Evolutionary conservation across 148 eudicot genomes (phyloP), one percentile per base, ranked within the genome.

Genomic region (Dianthus caryophyllus): DNA sequence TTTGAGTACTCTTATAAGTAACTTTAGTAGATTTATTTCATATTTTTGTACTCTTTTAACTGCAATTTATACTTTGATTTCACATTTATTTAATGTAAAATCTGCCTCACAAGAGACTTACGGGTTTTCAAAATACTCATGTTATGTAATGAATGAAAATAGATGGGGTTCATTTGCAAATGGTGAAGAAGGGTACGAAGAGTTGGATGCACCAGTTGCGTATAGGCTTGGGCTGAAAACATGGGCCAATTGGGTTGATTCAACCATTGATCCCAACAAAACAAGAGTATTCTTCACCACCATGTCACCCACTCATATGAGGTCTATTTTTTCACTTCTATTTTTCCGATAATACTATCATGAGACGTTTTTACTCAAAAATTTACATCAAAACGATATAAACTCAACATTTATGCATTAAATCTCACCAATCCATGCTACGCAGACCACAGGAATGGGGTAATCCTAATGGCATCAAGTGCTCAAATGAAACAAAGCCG

Each of bases 221-320:
- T 94, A 94, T 71, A 88, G 80, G 64, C 46, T 94, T 33, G 92
- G 76, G 52, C 71, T 94, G 58, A 94, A 84, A 79, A 90, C 99
- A 43, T 94, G 99, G 98, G 99, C 99, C 14, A 94, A 94, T 66
- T 94, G 99, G 98, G 75, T 90, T 69, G 99, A 90, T 81, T 86
- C 99, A 13, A 86, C 83, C 20, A 68, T 94, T 27, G 58, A 94
- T 76, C 78, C 83, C 27, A 90, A 79, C 73, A 77, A 61, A 66
- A 88, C 97, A 18, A 72, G 86, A 14, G 93, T 94, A 29, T 88
- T 90, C 73, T 94, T 94, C 84, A 94, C 99, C 22, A 84, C 97
- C 4, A 86, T 90, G 90, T 94, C 99, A 26, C 99, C 99, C n/a
- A 83, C 97, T 9, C 99, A 94, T 57, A 70, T 82, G 50, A 94